Base-by-base conservation (phyloP, 2,329 filamentous ascomycete species). In the Sclerotinia subarctica region DNA sequence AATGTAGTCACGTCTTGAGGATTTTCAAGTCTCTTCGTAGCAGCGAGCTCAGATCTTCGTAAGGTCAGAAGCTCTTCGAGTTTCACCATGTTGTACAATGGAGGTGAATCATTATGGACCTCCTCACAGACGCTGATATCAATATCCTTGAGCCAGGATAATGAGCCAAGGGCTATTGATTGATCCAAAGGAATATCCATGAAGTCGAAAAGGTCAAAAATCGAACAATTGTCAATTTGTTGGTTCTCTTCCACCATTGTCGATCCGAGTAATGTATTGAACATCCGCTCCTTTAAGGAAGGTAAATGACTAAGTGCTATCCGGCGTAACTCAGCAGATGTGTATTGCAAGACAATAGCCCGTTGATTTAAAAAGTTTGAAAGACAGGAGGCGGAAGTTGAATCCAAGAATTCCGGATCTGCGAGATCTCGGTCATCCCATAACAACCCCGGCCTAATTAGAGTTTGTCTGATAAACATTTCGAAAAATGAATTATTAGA, bases 141-240 rank as follows among this genome's bases (percentile, higher is more conserved):
- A 32, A 96, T 78, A 53, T 88, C 88, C 24, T 81, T 80, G 70
- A 94, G 89, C 70, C 86, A 86, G 52, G 82, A 79, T 26, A 91
- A 80, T 26, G 90, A 80, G 3, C 88, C 87, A 2, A 85, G 78
- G 2, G 84, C 76, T 5, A 81, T 77, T 54, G 80, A 74, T 17
- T 78, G 76, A 68, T 78, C 78, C 0, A 88, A 82, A 59, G 86
- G 83, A 15, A 90, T 78, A 70, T 91, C 88, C 69, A 95, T 85
- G 75, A 98, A 98, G 79, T 99, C 95, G 74, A 96, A 95, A 29
- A 98, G 84, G 72, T 97, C 93, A 75, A 98, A 97, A 8, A 98
- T 85, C 4, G 91, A 93, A 0, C 90, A 85, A 68, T 93, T 90
- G 38, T 81, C 69, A 49, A 90, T 81, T 6, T 87, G 82, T 66